Evolutionary conservation across 2,329 filamentous ascomycete genomes (phyloP).

Genomic region (Sclerotinia glacialis): DNA sequence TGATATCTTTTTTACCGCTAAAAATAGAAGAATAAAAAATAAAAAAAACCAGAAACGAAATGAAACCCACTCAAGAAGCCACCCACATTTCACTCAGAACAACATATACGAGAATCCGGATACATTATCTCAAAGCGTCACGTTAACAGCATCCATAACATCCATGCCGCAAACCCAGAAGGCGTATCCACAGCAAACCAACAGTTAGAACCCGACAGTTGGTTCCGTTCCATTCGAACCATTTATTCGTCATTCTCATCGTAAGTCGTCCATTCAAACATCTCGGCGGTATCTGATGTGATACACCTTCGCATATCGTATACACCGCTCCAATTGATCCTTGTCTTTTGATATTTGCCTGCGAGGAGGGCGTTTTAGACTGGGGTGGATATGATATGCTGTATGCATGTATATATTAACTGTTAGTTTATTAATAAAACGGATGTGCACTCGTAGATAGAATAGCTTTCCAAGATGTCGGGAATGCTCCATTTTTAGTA

Average conservation of each 20-base stretch:
- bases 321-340: background rate
- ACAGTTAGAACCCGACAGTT: background rate
- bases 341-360: background rate
- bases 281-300: background rate
- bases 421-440: too few species aligned
- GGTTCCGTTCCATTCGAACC: too few species aligned
- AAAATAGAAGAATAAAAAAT: too few species aligned
- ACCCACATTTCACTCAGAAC: background rate
- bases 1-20: too few species aligned
- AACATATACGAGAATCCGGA: background rate
- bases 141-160: background rate
- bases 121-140: background rate
- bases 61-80: too few species aligned
- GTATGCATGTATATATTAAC: background rate
- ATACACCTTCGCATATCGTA: background rate
- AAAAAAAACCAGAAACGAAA: too few species aligned
- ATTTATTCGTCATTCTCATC: too few species aligned
- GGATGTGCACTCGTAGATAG: too few species aligned
- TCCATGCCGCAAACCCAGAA: background rate
- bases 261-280: background rate
- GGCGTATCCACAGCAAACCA: background rate
- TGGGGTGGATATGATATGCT: background rate
- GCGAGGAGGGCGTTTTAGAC: background rate
- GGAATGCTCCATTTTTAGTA: too few species aligned
- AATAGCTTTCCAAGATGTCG: too few species aligned